A percentile compares a stretch with the other conserved stretches of the same genome.
These are phyloP conservation scores for Glycyrrhiza uralensis DNA, from an alignment of 306 rosid genomes.

Conservation along the genomic window DNA sequence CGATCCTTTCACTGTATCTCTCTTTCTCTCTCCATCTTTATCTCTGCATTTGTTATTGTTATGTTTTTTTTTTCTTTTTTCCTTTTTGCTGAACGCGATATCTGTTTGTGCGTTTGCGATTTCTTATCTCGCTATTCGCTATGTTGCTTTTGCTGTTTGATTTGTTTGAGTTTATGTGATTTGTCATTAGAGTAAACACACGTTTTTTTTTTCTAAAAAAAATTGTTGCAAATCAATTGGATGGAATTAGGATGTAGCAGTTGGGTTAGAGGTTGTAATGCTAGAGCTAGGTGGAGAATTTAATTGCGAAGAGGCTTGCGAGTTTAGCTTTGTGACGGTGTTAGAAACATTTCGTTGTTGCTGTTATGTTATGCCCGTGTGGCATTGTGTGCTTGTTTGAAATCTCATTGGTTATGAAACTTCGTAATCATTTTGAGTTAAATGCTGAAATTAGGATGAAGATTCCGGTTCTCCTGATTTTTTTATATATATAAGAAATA, in stretches of 20 bases:
- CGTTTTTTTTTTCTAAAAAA: neutral
- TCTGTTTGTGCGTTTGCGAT: neutral
- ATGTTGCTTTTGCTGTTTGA: conserved; percentile 5
- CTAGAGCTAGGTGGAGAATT: neutral
- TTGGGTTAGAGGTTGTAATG: neutral
- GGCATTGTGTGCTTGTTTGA: neutral
- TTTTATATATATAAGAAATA: neutral
- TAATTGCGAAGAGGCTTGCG: neutral
- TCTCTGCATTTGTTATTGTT: conserved; percentile 4
- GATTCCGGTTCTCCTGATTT: conserved; percentile 13
- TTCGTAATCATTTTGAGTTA: neutral
- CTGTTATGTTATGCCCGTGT: neutral
- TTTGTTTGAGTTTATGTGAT: conserved; percentile 13
- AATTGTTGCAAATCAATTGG: neutral
- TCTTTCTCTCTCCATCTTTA: conserved; percentile 33
- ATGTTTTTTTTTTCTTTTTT: neutral
- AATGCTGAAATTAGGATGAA: neutral
- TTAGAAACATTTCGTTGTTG: neutral
- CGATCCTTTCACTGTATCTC: conserved; percentile 68
- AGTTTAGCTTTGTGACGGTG: conserved; percentile 14
- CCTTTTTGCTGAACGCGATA: neutral
- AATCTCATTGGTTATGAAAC: neutral
- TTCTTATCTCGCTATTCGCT: conserved; percentile 1
- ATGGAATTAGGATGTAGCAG: neutral
- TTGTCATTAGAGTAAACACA: neutral